A percentile compares a stretch with the other conserved stretches of the same genome.
Conservation (phyloP, 345 rosid genomes). For the Citrus unshiu region DNA sequence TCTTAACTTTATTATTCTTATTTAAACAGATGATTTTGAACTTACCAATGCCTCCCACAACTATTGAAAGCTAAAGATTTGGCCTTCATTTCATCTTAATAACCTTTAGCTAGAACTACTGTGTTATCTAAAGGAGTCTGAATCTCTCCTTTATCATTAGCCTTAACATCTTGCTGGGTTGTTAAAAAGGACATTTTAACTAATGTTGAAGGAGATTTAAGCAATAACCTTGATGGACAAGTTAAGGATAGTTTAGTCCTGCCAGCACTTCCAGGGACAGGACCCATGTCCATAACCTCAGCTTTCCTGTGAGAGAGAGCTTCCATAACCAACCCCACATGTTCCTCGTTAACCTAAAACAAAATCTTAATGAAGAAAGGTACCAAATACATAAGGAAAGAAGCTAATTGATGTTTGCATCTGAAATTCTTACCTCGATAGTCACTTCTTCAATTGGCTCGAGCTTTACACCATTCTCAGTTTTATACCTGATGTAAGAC, state of each 20-base stretch:
- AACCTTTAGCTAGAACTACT: not conserved
- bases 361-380: constrained; percentile 1
- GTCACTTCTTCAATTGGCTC: constrained; percentile 98
- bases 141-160: not conserved
- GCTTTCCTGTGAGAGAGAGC: constrained; percentile 93
- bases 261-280: constrained; percentile 85
- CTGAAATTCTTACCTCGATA: constrained; percentile 53
- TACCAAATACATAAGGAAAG: constrained; percentile 4
- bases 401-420: not conserved
- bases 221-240: constrained; percentile 86
- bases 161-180: not conserved
- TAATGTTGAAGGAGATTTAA: not conserved
- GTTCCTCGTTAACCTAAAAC: constrained; percentile 80
- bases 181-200: not conserved
- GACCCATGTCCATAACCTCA: constrained; percentile 87
- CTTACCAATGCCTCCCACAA: not conserved
- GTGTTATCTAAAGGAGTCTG: not conserved
- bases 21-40: not conserved
- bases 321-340: constrained; percentile 88
- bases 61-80: not conserved
- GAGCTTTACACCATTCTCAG: constrained; percentile 59
- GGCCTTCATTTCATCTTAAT: not conserved
- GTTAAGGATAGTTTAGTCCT: constrained; percentile 86
- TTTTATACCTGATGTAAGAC: constrained; percentile 67
- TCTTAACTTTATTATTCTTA: not conserved